Percentiles rank a stretch among this genome's conserved stretches.
Evolutionary conservation across 1,284 basidiomycete genomes (phyloP).

Genomic region (Cerrena zonata): DNA sequence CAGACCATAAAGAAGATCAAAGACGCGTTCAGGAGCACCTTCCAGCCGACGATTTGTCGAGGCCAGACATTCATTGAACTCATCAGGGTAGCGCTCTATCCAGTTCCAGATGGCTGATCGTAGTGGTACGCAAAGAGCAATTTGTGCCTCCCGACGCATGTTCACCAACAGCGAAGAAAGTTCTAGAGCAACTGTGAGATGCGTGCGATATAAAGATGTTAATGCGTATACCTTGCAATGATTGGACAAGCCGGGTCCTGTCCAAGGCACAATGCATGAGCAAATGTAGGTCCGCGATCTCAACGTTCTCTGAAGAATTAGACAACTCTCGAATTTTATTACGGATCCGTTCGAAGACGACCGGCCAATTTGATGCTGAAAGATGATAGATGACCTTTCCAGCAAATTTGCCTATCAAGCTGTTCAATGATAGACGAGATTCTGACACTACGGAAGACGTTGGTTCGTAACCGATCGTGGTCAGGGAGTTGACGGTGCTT

Average conservation of each 20-base stretch:
- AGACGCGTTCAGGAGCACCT: slow-evolving; percentile 77
- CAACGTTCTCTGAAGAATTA: slow-evolving; percentile 47
- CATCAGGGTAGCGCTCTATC: slow-evolving; percentile 77
- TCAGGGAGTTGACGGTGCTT: slow-evolving; percentile 36
- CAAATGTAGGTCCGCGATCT: slow-evolving; percentile 70
- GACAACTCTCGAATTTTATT: slow-evolving; percentile 67
- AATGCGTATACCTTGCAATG: slow-evolving; percentile 54
- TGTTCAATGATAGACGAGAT: slow-evolving; percentile 52
- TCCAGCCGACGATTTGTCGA: slow-evolving; percentile 61
- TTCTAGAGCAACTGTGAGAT: slow-evolving; percentile 40
- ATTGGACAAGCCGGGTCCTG: slow-evolving; percentile 54
- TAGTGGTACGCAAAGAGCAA: slow-evolving; percentile 68
- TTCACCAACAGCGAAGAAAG: slow-evolving; percentile 79
- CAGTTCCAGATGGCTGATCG: slow-evolving; percentile 87
- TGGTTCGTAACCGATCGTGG: slow-evolving; percentile 54
- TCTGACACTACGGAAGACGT: slow-evolving; percentile 60
- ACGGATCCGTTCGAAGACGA: slow-evolving; percentile 72
- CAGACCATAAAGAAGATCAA: slow-evolving; percentile 65
- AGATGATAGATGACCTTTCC: slow-evolving; percentile 83
- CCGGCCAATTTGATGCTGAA: slow-evolving; percentile 85
- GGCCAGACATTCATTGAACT: slow-evolving; percentile 72
- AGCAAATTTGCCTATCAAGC: slow-evolving; percentile 60
- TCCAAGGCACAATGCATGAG: slow-evolving; percentile 71
- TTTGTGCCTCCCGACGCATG: slow-evolving; percentile 73
- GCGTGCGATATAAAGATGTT: slow-evolving; percentile 1